phyloP scores from a whole-genome alignment of 352 stramenopile genomes.

The Elongisporangium prolatum region DNA sequence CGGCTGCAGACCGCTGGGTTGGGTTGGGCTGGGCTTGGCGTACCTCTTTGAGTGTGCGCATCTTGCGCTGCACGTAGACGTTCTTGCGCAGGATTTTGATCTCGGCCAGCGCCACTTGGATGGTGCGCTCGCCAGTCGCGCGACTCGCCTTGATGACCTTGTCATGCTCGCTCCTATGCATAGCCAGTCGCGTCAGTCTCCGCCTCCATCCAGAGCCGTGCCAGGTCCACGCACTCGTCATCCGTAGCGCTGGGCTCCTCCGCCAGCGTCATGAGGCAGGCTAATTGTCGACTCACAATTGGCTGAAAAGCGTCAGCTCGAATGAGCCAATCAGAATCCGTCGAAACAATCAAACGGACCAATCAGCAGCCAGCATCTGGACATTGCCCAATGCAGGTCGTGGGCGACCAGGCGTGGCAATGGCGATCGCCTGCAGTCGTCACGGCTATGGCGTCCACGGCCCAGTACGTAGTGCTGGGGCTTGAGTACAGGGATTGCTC shows the following conservation, averaged over 20 bases:
- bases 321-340: background rate
- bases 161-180: conserved; percentile 27
- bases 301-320: background rate
- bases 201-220: background rate
- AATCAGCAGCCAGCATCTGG: conserved; percentile 1
- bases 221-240: background rate
- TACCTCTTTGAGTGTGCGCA: conserved; percentile 43
- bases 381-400: conserved; percentile 25
- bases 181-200: background rate
- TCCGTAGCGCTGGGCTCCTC: background rate
- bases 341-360: background rate
- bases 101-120: conserved; percentile 65
- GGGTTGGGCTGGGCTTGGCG: background rate
- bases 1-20: background rate
- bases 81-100: conserved; percentile 68
- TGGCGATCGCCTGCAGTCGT: conserved; percentile 33
- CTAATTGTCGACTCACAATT: conserved; percentile 2
- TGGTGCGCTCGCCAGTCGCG: conserved; percentile 55
- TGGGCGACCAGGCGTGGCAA: conserved; percentile 32
- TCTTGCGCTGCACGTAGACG: conserved; percentile 69
- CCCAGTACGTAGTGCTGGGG: conserved; percentile 33
- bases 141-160: conserved; percentile 48
- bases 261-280: background rate
- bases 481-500: conserved; percentile 44
- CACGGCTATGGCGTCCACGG: conserved; percentile 28